A percentile compares a stretch with the other conserved stretches of the same genome.
Conservation (phyloP, 2,329 filamentous ascomycete species). For the Cordyceps cateniannulata region DNA sequence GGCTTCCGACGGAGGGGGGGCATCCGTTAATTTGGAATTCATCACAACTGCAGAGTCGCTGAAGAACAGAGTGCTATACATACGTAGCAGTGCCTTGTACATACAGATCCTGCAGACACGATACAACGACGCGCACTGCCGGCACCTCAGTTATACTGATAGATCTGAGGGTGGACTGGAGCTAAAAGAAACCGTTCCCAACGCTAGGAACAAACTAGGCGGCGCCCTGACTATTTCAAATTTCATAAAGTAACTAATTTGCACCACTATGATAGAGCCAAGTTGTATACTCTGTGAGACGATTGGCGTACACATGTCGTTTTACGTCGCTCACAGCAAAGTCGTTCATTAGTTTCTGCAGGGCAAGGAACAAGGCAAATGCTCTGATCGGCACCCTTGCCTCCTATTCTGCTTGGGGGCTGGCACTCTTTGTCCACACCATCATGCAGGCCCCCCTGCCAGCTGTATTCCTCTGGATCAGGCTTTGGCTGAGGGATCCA, state of each 20-base stretch:
- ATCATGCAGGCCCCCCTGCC: constrained; percentile 4
- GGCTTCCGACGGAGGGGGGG: not conserved
- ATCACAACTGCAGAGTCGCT: not conserved
- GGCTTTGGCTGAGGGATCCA: constrained; percentile 2
- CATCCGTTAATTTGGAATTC: not conserved
- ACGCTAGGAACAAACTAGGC: not conserved
- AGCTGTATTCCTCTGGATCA: not conserved
- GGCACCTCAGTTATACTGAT: not conserved
- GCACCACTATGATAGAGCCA: not conserved
- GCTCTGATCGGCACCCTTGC: not conserved
- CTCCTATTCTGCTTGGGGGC: not conserved
- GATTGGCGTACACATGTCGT: not conserved
- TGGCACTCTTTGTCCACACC: not conserved
- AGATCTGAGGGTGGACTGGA: not conserved
- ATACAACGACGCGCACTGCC: not conserved
- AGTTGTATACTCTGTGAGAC: no score
- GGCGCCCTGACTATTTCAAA: not conserved
- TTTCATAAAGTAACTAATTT: not conserved
- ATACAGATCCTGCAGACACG: not conserved
- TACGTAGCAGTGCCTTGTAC: no score
- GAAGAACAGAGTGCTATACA: no score
- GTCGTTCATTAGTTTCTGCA: not conserved
- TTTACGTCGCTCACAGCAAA: not conserved
- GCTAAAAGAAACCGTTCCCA: not conserved
- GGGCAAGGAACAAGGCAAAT: not conserved